Conservation (phyloP, 2,329 filamentous ascomycete genomes). For the Ophiostoma sp. region DNA sequence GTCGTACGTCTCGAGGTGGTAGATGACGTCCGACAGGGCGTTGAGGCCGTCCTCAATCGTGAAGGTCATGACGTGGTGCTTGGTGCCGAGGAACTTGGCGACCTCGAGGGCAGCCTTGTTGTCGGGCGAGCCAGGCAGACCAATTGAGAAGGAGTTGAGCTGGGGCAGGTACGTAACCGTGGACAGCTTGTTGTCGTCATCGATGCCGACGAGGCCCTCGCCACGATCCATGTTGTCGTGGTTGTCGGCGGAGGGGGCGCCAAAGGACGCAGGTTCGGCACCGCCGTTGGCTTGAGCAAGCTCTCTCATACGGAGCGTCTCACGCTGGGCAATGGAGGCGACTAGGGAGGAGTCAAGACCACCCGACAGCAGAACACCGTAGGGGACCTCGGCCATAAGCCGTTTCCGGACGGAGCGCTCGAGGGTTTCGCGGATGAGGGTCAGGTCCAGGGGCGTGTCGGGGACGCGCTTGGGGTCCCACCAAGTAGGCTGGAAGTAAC, state of each 20-base stretch:
- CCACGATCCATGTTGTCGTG: conserved; percentile 58
- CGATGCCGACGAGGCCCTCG: conserved; percentile 85
- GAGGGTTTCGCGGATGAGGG: conserved; percentile 74
- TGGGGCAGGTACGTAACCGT: conserved; percentile 90
- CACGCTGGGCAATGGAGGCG: conserved; percentile 90
- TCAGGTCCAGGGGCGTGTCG: conserved; percentile 77
- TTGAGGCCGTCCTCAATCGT: conserved; percentile 97
- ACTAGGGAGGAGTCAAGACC: conserved; percentile 95
- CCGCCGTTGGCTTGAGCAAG: conserved; percentile 54
- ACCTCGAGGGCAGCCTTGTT: conserved; percentile 90
- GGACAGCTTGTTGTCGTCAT: conserved; percentile 84
- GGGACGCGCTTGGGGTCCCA: conserved; percentile 82
- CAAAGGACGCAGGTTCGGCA: conserved; percentile 49
- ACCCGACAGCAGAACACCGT: conserved; percentile 91
- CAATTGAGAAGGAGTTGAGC: conserved; percentile 98
- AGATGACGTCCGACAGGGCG: conserved; percentile 95
- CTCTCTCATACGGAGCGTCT: conserved; percentile 76
- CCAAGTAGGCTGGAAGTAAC: conserved; percentile 93
- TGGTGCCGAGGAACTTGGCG: conserved; percentile 93
- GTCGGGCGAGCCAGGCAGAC: conserved; percentile 88
- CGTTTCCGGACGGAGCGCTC: conserved; percentile 94
- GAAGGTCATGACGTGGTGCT: conserved; percentile 98
- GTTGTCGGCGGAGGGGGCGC: conserved; percentile 38
- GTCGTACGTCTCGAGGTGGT: conserved; percentile 95
- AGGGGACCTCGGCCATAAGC: conserved; percentile 97